Percentiles rank a stretch among this genome's conserved stretches.
Evolutionary conservation across 2,329 filamentous ascomycete genomes (phyloP).

Genomic region (Paracamarosporium sp.): DNA sequence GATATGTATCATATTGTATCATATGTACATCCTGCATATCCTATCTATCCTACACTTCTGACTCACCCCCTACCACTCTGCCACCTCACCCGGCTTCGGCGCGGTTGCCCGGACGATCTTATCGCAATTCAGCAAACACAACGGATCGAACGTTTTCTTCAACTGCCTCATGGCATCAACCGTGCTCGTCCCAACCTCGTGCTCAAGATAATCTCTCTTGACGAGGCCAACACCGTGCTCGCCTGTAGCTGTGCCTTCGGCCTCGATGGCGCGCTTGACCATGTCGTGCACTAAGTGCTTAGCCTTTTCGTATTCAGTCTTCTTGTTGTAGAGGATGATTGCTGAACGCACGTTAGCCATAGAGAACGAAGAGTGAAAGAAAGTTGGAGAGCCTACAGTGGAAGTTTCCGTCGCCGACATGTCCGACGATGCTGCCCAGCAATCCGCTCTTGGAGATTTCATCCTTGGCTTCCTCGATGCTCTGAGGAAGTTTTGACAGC

Average conservation of each 20-base stretch:
- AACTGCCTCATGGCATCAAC: constrained; percentile 87
- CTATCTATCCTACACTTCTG: constrained; percentile 3
- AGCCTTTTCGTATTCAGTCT: constrained; percentile 70
- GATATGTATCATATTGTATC: neutral
- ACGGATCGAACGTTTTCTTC: constrained; percentile 80
- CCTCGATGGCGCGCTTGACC: constrained; percentile 84
- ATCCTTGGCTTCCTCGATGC: constrained; percentile 78
- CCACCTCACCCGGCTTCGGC: constrained; percentile 57
- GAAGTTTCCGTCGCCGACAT: constrained; percentile 79
- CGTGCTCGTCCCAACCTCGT: constrained; percentile 76
- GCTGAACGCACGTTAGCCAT: constrained; percentile 45
- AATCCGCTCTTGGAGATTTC: constrained; percentile 69
- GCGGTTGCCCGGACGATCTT: constrained; percentile 66
- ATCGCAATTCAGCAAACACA: constrained; percentile 70
- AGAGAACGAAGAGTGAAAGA: neutral
- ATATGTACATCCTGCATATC: constrained; percentile 2
- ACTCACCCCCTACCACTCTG: constrained; percentile 47
- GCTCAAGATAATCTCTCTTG: constrained; percentile 81
- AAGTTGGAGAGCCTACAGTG: constrained; percentile 59
- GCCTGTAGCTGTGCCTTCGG: constrained; percentile 85
- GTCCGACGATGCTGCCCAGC: constrained; percentile 71
- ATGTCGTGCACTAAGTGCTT: constrained; percentile 79
- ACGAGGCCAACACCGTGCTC: constrained; percentile 86
- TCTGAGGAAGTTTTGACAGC: constrained; percentile 72
- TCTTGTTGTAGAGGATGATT: constrained; percentile 67